These are phyloP conservation scores for Globisporangium acanthophoron DNA, from an alignment of 352 stramenopile species.

Conservation along the genomic window DNA sequence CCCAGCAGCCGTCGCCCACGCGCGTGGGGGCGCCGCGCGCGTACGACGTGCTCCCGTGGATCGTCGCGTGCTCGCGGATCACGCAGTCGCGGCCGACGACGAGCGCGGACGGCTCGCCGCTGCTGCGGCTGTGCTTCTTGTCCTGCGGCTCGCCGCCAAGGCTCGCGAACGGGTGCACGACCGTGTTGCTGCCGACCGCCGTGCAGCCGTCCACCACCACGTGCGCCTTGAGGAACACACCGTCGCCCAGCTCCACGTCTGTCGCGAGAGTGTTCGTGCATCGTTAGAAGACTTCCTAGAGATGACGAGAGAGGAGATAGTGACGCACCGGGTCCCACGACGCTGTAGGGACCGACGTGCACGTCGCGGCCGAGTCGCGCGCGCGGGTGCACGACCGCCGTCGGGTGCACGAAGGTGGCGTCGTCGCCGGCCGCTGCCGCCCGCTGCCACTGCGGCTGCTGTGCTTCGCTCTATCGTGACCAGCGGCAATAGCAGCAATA, in stretches of 20 bases:
- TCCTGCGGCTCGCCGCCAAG: conserved; percentile 73
- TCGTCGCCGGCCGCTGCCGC: conserved; percentile 1
- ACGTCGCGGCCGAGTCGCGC: conserved; percentile 51
- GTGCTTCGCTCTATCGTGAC: background rate
- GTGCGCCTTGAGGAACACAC: conserved; percentile 62
- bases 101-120: conserved; percentile 17
- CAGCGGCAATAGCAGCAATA: background rate
- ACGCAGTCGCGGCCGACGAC: conserved; percentile 64
- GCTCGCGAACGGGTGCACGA: conserved; percentile 69
- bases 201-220: conserved; percentile 74
- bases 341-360: conserved; percentile 63
- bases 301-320: too few species aligned
- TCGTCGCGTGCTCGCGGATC: conserved; percentile 79
- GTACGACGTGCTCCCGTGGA: conserved; percentile 77
- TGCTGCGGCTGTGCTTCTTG: conserved; percentile 43
- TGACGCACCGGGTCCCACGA: conserved; percentile 52
- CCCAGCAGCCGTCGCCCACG: conserved; percentile 75
- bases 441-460: conserved; percentile 7
- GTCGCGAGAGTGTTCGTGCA: too few species aligned
- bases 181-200: conserved; percentile 40
- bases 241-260: conserved; percentile 66
- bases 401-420: conserved; percentile 43
- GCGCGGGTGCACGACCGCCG: conserved; percentile 63
- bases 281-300: too few species aligned
- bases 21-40: conserved; percentile 35